phyloP scores from a whole-genome alignment of 2,329 filamentous ascomycete genomes.

The Fusarium austroafricanum region DNA sequence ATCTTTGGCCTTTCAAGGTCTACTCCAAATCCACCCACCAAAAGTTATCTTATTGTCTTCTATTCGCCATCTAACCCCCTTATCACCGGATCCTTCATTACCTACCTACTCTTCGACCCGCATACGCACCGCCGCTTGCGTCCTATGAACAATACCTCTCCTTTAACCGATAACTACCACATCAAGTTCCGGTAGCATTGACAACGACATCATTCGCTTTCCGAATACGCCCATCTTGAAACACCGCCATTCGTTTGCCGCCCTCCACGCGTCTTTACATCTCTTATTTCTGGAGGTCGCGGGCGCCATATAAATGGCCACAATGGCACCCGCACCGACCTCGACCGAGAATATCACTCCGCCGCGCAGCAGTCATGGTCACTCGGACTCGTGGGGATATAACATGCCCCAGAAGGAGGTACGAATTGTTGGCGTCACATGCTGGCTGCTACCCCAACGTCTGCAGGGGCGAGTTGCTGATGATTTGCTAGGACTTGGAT shows the following conservation, averaged over 20 bases:
- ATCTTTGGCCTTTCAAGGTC: constrained; percentile 24
- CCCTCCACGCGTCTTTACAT: constrained; percentile 1
- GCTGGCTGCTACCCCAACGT: not conserved
- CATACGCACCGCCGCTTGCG: constrained; percentile 26
- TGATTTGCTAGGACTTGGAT: constrained; percentile 36
- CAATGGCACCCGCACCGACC: constrained; percentile 63
- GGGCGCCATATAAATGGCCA: constrained; percentile 59
- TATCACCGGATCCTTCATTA: constrained; percentile 26
- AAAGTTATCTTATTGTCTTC: constrained; percentile 25
- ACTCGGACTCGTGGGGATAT: constrained; percentile 59
- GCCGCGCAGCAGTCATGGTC: constrained; percentile 62
- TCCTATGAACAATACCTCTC: constrained; percentile 28
- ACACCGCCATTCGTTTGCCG: constrained; percentile 6
- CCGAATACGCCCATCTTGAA: not conserved
- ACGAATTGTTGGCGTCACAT: constrained; percentile 37
- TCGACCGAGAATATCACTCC: constrained; percentile 61
- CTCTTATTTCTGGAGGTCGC: constrained; percentile 41
- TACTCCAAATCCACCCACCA: not conserved
- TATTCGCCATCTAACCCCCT: constrained; percentile 29
- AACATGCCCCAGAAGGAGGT: constrained; percentile 53
- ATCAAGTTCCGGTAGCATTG: not conserved
- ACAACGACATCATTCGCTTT: constrained; percentile 7
- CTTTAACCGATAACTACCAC: constrained; percentile 13
- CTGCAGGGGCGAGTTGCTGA: constrained; percentile 25
- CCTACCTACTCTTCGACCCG: constrained; percentile 17